Conservation (phyloP, 768 basidiomycete species). For the Auricularia heimuer region DNA sequence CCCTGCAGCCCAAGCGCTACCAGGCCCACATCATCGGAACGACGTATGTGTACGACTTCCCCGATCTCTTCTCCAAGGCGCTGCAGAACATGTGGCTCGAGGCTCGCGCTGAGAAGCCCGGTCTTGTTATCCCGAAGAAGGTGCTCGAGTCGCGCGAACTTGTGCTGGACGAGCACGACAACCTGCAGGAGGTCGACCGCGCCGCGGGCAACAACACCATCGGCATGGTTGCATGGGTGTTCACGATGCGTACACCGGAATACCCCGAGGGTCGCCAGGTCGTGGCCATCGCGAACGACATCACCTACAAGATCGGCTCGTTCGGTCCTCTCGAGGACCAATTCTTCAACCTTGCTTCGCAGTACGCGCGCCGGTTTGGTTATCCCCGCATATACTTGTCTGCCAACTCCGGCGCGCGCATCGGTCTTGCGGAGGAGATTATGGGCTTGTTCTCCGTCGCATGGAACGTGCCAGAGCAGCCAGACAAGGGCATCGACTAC, state of each 20-base stretch:
- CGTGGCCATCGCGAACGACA: conserved; percentile 93
- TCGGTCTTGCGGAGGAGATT: conserved; percentile 90
- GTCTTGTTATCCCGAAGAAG: conserved; percentile 63
- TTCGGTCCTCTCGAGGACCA: conserved; percentile 94
- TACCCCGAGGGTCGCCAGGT: conserved; percentile 79
- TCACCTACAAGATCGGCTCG: conserved; percentile 97
- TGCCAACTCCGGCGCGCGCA: conserved; percentile 96
- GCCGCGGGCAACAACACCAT: conserved; percentile 89
- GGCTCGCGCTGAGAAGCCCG: conserved; percentile 51
- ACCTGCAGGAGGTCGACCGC: conserved; percentile 82
- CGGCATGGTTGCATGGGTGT: conserved; percentile 98
- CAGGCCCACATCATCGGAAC: conserved; percentile 98
- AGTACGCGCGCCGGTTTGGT: conserved; percentile 82
- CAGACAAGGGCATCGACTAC: conserved; percentile 94
- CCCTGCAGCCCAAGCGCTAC: conserved; percentile 95
- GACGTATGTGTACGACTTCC: conserved; percentile 99
- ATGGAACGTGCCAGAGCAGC: conserved; percentile 72
- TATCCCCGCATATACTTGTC: conserved; percentile 95
- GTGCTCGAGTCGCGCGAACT: conserved; percentile 82
- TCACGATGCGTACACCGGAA: conserved; percentile 85
- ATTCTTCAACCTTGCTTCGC: conserved; percentile 91
- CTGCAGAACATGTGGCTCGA: conserved; percentile 87
- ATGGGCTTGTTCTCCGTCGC: conserved; percentile 81
- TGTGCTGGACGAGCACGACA: conserved; percentile 87
- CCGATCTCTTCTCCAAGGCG: conserved; percentile 96